phyloP scores from a whole-genome alignment of 2,329 filamentous ascomycete genomes.

The Cladophialophora carrionii region DNA sequence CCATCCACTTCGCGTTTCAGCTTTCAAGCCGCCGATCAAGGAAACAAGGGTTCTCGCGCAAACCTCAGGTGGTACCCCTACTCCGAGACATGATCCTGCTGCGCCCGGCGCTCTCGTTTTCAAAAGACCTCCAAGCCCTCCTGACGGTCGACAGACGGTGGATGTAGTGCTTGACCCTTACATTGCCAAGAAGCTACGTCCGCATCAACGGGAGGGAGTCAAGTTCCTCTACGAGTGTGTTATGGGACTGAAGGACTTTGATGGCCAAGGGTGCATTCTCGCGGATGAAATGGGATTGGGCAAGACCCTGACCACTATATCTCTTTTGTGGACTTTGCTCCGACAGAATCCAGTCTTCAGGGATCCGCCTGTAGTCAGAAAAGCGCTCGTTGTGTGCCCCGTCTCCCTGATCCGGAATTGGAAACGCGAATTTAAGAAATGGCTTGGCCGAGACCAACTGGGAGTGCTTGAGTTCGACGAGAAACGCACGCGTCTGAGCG shows the following conservation, averaged over 20 bases:
- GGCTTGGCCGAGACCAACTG: conserved; percentile 71
- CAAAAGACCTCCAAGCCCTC: conserved; percentile 60
- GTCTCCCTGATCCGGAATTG: conserved; percentile 74
- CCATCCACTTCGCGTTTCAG: conserved; percentile 39
- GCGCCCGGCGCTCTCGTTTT: conserved; percentile 66
- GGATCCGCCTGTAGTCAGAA: conserved; percentile 65
- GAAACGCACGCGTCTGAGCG: conserved; percentile 62
- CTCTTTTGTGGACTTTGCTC: conserved; percentile 70
- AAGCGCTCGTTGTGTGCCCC: conserved; percentile 73
- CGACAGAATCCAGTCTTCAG: conserved; percentile 69
- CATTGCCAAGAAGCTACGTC: conserved; percentile 63
- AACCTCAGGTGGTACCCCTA: conserved; percentile 52
- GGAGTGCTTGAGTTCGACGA: conserved; percentile 69
- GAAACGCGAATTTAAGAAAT: conserved; percentile 73
- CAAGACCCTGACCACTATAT: conserved; percentile 73
- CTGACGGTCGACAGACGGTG: conserved; percentile 67
- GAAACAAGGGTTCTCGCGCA: conserved; percentile 56
- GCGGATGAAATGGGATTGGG: conserved; percentile 78
- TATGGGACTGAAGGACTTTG: conserved; percentile 69
- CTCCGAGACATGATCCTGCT: conserved; percentile 67
- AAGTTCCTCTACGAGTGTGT: conserved; percentile 75
- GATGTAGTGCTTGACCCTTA: conserved; percentile 74
- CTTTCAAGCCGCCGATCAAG: conserved; percentile 67
- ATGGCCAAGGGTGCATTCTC: conserved; percentile 70
- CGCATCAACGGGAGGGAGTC: conserved; percentile 71